phyloP scores from a whole-genome alignment of 129 eudicot species.

The Chrysanthemum lavandulifolium region DNA sequence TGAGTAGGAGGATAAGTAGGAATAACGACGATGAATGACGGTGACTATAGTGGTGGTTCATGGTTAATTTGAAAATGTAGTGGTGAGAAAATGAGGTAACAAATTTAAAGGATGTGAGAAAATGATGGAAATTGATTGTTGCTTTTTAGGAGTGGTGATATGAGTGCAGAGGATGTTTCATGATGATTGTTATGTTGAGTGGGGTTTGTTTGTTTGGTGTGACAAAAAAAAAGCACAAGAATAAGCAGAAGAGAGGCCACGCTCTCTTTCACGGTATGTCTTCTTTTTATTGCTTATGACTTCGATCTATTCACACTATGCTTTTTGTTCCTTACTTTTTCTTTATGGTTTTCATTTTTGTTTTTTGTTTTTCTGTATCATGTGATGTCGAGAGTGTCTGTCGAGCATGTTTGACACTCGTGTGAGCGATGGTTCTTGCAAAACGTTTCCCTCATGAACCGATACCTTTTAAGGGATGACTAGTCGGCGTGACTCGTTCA shows the following conservation, averaged over 20 bases:
- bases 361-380: not conserved
- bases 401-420: not conserved
- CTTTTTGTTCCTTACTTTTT: constrained; percentile 18
- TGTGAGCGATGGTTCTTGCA: too few species aligned
- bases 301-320: constrained; percentile 22
- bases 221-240: constrained; percentile 36
- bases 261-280: constrained; percentile 18
- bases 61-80: constrained; percentile 29
- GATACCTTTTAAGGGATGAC: too few species aligned
- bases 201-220: constrained; percentile 52
- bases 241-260: constrained; percentile 16
- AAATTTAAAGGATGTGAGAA: constrained; percentile 45
- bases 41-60: constrained; percentile 38
- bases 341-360: not conserved
- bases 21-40: constrained; percentile 10
- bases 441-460: not conserved
- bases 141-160: constrained; percentile 82
- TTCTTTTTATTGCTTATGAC: constrained; percentile 22
- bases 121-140: constrained; percentile 39
- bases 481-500: too few species aligned
- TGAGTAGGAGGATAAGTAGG: constrained; percentile 7
- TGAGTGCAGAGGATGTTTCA: constrained; percentile 61
- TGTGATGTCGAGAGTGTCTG: not conserved
- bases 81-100: constrained; percentile 28
- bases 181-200: constrained; percentile 68